Percentiles rank a stretch among this genome's conserved stretches.
Conservation (phyloP, 1,139 yeast genomes). For the Suhomyces wounanorum region DNA sequence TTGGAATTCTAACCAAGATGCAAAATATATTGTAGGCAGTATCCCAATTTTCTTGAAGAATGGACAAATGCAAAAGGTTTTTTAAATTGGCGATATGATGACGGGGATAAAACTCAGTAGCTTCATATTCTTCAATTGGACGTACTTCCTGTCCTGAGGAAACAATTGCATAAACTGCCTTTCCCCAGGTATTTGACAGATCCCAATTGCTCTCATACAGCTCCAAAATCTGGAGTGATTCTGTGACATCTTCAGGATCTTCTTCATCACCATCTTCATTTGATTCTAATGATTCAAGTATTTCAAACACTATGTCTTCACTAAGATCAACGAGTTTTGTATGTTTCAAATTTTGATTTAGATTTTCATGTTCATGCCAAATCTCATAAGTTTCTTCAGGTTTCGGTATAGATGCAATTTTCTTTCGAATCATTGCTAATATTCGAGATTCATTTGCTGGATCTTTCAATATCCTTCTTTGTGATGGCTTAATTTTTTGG, state of each 20-base stretch:
- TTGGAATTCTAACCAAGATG: constrained; percentile 47
- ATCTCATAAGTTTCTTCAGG: constrained; percentile 44
- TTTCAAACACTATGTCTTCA: constrained; percentile 7
- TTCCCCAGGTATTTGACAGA: constrained; percentile 23
- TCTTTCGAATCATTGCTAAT: constrained; percentile 16
- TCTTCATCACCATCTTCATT: constrained; percentile 14
- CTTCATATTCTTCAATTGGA: constrained; percentile 20
- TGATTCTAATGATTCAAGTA: constrained; percentile 5
- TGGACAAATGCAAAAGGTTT: constrained; percentile 37
- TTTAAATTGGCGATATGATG: constrained; percentile 37
- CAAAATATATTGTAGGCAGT: constrained; percentile 55
- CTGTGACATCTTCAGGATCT: constrained; percentile 15
- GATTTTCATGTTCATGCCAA: constrained; percentile 32
- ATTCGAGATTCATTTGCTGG: constrained; percentile 9
- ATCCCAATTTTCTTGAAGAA: constrained; percentile 54
- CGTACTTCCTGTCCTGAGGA: constrained; percentile 36
- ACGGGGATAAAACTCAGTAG: constrained; percentile 14
- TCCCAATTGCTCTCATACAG: constrained; percentile 25
- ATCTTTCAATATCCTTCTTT: constrained; percentile 3
- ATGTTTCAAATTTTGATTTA: constrained; percentile 16
- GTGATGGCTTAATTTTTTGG: constrained; percentile 7
- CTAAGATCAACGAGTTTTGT: not conserved
- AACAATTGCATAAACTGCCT: constrained; percentile 26
- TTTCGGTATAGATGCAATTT: constrained; percentile 15
- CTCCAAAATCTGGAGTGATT: constrained; percentile 16